These are phyloP conservation scores for Blastocrithidia nonstop DNA, from an alignment of 208 protist genomes.

Conservation along the genomic window DNA sequence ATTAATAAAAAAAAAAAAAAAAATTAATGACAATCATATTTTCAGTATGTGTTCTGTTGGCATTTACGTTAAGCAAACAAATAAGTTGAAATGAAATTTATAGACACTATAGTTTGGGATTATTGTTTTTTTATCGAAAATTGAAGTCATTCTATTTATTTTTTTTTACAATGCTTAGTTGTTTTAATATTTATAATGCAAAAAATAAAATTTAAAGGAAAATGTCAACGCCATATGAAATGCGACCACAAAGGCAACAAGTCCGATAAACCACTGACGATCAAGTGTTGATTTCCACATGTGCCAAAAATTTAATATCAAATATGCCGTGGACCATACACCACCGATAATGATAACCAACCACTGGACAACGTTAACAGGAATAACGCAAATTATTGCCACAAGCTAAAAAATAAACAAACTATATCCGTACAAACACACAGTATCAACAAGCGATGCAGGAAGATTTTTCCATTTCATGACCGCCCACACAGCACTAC, in stretches of 20 bases:
- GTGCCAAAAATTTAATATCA: slow-evolving; percentile 71
- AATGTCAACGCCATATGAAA: slow-evolving; percentile 62
- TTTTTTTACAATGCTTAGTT: no score
- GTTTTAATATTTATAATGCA: slow-evolving; percentile 52
- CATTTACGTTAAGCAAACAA: slow-evolving; percentile 8
- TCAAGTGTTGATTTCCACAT: slow-evolving; percentile 60
- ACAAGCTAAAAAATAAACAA: slow-evolving; percentile 75
- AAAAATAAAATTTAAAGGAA: slow-evolving; percentile 83
- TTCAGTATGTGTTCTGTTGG: background rate
- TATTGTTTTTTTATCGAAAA: no score
- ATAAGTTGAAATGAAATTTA: no score
- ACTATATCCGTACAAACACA: slow-evolving; percentile 83
- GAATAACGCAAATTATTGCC: slow-evolving; percentile 63
- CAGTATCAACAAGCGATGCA: slow-evolving; percentile 41
- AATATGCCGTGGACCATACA: slow-evolving; percentile 47
- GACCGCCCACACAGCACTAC: slow-evolving; percentile 51
- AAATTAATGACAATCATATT: slow-evolving; percentile 1
- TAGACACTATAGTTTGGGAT: no score
- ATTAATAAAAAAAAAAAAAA: slow-evolving; percentile 3
- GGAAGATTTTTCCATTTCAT: slow-evolving; percentile 79
- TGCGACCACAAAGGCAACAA: slow-evolving; percentile 29
- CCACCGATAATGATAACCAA: slow-evolving; percentile 46
- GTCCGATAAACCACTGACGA: slow-evolving; percentile 43
- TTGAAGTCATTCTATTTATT: no score
- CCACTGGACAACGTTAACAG: slow-evolving; percentile 51